Conservation (phyloP, 192 early-diverging fungal species). For the Allomyces javanicus region DNA sequence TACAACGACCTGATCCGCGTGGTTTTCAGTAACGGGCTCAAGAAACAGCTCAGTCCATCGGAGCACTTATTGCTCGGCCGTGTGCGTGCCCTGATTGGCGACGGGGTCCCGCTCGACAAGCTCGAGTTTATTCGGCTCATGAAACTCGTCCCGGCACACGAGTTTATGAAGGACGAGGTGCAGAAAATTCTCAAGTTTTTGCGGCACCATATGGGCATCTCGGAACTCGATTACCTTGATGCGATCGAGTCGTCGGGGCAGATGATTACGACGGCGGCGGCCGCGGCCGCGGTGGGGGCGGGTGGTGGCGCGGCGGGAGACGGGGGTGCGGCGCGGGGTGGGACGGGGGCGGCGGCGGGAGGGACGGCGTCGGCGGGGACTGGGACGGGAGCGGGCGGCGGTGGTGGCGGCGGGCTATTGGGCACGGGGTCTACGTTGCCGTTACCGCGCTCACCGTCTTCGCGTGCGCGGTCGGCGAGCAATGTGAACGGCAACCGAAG, state of each 20-base stretch:
- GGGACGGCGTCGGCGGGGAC: too few relatives aligned
- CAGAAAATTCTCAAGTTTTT: constrained; percentile 37
- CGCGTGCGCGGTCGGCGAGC: too few relatives aligned
- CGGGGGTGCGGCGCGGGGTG: too few relatives aligned
- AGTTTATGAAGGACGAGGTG: constrained; percentile 31
- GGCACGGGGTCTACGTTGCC: too few relatives aligned
- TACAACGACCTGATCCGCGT: constrained; percentile 27
- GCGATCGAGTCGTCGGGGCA: constrained; percentile 19
- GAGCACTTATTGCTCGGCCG: constrained; percentile 22
- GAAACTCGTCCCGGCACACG: constrained; percentile 21
- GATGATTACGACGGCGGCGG: neutral
- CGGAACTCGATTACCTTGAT: constrained; percentile 29
- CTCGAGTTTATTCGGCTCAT: constrained; percentile 25
- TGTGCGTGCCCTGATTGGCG: constrained; percentile 5
- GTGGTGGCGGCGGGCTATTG: too few relatives aligned
- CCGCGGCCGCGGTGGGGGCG: too few relatives aligned
- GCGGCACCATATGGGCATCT: constrained; percentile 21
- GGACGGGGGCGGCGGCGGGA: too few relatives aligned
- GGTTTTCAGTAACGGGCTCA: constrained; percentile 16
- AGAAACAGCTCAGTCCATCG: constrained; percentile 7
- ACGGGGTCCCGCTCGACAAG: neutral
- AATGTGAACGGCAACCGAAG: too few relatives aligned
- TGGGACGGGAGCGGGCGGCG: too few relatives aligned
- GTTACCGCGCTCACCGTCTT: too few relatives aligned
- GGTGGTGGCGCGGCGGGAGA: too few relatives aligned